Evolutionary conservation across 176 grass and related monocot species (phyloP), one percentile per base, ranked within the genome.

Genomic region (Paspalum vaginatum): DNA sequence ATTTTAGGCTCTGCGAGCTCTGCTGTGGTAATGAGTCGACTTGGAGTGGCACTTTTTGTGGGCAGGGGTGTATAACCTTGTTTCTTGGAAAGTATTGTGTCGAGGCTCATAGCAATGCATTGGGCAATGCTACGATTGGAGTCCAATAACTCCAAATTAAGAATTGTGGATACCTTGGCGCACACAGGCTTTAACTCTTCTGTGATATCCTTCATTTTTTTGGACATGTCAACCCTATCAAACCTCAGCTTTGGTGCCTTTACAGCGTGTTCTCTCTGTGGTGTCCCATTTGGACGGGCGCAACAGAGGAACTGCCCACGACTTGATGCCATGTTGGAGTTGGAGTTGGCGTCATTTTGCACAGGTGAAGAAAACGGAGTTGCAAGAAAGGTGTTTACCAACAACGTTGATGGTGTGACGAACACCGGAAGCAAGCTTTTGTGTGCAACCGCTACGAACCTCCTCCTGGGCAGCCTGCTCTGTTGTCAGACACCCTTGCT

Each of bases 331-430:
- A 38, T 12, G 18, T 20, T 39, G 41, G 8, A 44, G 47, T 14
- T 49, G 47, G 6, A 49, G 18, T n/a, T 21, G 3, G 21, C 11
- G 8, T n/a, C 18, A 62, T 2, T 13, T 11, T 8, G 0, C 17
- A 8, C 18, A 32, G 32, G 32, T 32, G 20, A 0, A 9, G 37
- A 25, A 5, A 5, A 21, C 12, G 13, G 61, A 84, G 26, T 2
- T 24, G 42, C 63, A 47, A 24, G 62, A 9, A 12, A 84, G 8
- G 17, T 11, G 63, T 76, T 68, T 84, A 68, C 82, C 62, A 12
- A 50, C 25, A 17, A 1, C 4, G 25, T 14, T 9, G 24, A 46
- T 4, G 3, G 53, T 47, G 53, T 15, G 9, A 25, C 41, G 2
- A 27, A 41, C 41, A 6, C 22, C 16, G 0, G 43, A 37, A 6